Evolutionary conservation across 108 stramenopile genomes (phyloP), one percentile per base, ranked within the genome.

Genomic region (Pseudonitzschia pungens): DNA sequence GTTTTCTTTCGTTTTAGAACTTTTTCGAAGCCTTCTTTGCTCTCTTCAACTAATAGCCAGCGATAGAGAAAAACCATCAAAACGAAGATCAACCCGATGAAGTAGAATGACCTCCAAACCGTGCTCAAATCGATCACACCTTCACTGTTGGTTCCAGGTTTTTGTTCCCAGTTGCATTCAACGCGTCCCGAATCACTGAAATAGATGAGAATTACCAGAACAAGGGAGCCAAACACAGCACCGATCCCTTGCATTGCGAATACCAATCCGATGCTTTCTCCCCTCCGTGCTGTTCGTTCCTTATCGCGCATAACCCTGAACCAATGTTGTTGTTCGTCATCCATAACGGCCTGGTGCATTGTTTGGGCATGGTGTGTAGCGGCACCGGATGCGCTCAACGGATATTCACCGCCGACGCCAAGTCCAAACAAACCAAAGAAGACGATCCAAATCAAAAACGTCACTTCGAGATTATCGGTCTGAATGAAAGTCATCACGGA

Each of bases 221-320:
- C 67, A 24, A 78, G n/a, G 2, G 65, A 68, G 21, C 77, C 72
- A 45, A 50, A 32, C 10, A 78, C 77, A 7, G 72, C 72, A 29
- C 78, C 78, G 24, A 70, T 48, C 14, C 78, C 78, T 70, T 79
- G 78, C 78, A 79, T 79, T 12, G 74, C 33, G 64, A 79, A 79
- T 20, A 75, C 78, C 26, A 75, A 41, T 1, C 55, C 40, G 28
- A 75, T 75, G 10, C 68, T 75, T 52, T 79, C 74, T 41, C 78
- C 78, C 10, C 78, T 68, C 24, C 53, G 10, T 24, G 53, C 53
- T 8, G 53, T 54, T 24, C 27, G 53, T 54, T 54, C 53, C 53
- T 54, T 54, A 54, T 54, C 53, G 24, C 10, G 53, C 53, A 24
- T 24, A 8, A 24, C 53, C n/a, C 24, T 54, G 51, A 40, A 24